phyloP scores from a whole-genome alignment of 139 green algal species.

The Bryopsis sp. region DNA sequence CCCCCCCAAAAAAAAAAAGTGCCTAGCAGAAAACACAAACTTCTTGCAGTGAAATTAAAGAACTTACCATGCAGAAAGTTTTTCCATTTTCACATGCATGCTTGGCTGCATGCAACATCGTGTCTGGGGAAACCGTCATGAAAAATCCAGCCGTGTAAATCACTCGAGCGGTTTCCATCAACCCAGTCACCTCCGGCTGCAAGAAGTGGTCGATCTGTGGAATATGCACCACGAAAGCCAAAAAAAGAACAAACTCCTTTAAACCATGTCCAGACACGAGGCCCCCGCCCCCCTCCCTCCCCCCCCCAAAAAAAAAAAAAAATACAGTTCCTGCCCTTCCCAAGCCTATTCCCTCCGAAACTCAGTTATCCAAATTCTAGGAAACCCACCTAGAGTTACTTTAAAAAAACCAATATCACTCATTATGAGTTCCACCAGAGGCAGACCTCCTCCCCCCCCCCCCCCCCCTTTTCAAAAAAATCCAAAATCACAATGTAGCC shows the following conservation, averaged over 20 bases:
- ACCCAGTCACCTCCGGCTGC: constrained; percentile 63
- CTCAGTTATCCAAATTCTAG: too few species aligned
- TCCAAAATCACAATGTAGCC: too few species aligned
- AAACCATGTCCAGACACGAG: background rate
- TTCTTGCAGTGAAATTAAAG: background rate
- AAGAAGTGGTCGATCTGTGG: constrained; percentile 58
- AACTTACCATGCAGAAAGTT: constrained; percentile 59
- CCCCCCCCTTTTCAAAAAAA: too few species aligned
- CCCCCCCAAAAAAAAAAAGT: too few species aligned
- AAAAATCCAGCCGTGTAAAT: constrained; percentile 97
- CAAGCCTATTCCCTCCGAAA: too few species aligned
- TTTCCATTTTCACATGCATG: constrained; percentile 80
- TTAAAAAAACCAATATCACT: too few species aligned
- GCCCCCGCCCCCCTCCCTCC: background rate
- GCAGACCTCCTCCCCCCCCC: too few species aligned
- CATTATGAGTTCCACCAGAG: too few species aligned
- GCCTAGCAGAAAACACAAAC: background rate
- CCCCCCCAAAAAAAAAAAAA: background rate
- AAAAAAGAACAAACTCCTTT: too few species aligned
- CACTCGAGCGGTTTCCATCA: constrained; percentile 79
- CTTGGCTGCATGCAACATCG: constrained; percentile 74
- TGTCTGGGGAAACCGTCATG: constrained; percentile 88
- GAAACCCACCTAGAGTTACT: too few species aligned
- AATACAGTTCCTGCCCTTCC: background rate
- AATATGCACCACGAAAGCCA: background rate